Evolutionary conservation across 2,329 filamentous ascomycete species (phyloP), one percentile per base, ranked within the genome.

Genomic region (Pyricularia sp.): DNA sequence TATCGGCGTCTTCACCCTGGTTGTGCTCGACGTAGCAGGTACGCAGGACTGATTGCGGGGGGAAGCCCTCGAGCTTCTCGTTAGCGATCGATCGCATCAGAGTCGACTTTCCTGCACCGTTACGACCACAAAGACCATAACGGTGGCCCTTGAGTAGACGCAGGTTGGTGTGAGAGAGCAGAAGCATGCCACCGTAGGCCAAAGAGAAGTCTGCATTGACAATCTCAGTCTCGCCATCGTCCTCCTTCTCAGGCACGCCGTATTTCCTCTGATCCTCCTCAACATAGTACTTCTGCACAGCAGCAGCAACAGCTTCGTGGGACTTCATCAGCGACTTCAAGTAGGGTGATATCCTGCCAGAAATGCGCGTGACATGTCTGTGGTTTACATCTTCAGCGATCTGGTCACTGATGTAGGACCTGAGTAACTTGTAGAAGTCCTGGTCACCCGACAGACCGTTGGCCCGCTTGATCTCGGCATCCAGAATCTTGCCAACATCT

Each of bases 21-120:
- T 98, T 98, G 84, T 99, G 95, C 83, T 99, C 95, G 63, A 99
- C 95, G 77, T 98, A 99, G 81, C 94, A 98, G 12, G 94, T 98
- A 75, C 92, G 91, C 75, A 99, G 89, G 70, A 94, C 90, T 72
- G 97, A 93, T 78, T 95, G 93, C 20, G 93, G 85, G 55, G 95
- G 95, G 82, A 99, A 99, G 10, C 95, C 95, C 80, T 99, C 95
- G 3, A 99, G 86, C 85, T 99, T 99, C 76, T 94, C 94, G 70
- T 91, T 91, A 67, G 95, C 92, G 75, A 99, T 99, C 78, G 92
- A 93, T 78, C 93, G 92, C 95, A 99, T 98, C 70, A 99, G 86
- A 1, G 95, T 99, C n/a, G 95, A 98, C 83, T 99, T 99, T 77
- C 95, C 95, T 69, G 94, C 93, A 82, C 95, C 95, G 79, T 99